Evolutionary conservation across 1,139 yeast species (phyloP).

Genomic region (Diutina sp.): DNA sequence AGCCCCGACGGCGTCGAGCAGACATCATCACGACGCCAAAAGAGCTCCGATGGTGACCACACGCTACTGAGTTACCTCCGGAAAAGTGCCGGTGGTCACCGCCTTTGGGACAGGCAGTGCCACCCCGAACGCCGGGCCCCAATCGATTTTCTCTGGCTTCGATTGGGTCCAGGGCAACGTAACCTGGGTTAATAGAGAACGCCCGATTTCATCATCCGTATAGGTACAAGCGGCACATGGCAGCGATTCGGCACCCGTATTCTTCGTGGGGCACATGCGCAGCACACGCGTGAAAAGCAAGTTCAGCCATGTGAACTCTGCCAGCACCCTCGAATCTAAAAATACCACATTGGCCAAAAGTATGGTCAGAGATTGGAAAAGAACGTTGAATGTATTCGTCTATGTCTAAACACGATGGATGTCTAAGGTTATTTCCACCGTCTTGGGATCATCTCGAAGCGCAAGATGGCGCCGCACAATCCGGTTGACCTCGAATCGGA

Average conservation of each 20-base stretch:
- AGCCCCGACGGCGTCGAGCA: too few species aligned
- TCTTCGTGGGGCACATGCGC: neutral
- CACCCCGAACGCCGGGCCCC: neutral
- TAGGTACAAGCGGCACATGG: neutral
- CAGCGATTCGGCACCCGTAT: neutral
- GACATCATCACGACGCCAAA: too few species aligned
- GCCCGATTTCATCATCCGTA: neutral
- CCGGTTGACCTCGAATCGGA: constrained; percentile 41
- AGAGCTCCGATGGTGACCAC: too few species aligned
- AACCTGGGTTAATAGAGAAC: neutral
- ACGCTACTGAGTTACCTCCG: too few species aligned
- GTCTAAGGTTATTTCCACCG: neutral
- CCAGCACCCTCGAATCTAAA: neutral
- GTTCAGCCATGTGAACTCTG: neutral
- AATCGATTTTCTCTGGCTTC: neutral
- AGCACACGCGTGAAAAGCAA: neutral
- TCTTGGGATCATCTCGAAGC: neutral
- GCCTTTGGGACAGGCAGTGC: too few species aligned
- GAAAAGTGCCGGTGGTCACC: too few species aligned
- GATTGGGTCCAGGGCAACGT: neutral
- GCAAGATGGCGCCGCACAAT: constrained; percentile 15
- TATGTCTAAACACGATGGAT: neutral
- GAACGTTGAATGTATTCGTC: neutral
- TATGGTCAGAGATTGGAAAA: too few species aligned
- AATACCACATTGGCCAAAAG: too few species aligned